Conservation (phyloP, 495 filamentous ascomycete genomes). For the Lasiosphaeria hispida region DNA sequence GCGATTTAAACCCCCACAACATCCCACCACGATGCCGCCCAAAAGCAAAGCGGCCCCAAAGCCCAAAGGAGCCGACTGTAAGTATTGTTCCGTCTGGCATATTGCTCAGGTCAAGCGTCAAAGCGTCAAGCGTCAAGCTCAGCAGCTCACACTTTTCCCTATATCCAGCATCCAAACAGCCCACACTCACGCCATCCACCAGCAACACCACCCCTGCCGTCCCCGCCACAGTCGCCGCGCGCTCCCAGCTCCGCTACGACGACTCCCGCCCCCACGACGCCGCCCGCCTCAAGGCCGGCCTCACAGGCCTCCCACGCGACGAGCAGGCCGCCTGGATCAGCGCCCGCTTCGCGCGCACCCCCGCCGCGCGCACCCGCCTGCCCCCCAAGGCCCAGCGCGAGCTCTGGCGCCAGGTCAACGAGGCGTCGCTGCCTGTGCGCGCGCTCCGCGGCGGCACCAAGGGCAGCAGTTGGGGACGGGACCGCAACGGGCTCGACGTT, state of each 20-base stretch:
- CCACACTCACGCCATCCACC: background rate
- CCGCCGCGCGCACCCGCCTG: constrained; percentile 24
- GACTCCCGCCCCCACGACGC: constrained; percentile 37
- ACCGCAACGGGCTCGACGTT: constrained; percentile 41
- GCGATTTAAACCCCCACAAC: constrained; percentile 8
- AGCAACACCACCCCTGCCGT: constrained; percentile 12
- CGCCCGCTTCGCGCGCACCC: constrained; percentile 31
- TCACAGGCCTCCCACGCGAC: constrained; percentile 34
- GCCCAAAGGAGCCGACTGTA: constrained; percentile 32
- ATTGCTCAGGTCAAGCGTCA: background rate
- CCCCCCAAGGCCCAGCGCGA: constrained; percentile 46
- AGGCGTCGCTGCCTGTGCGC: constrained; percentile 43
- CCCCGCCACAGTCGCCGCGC: constrained; percentile 36
- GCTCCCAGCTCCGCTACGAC: constrained; percentile 34
- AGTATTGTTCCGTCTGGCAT: background rate
- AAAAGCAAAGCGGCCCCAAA: constrained; percentile 31
- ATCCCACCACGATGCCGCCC: constrained; percentile 32
- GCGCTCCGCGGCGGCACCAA: constrained; percentile 27
- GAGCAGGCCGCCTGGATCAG: constrained; percentile 39
- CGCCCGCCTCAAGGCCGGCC: constrained; percentile 17
- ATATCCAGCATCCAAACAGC: constrained; percentile 5
- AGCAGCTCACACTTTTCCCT: background rate
- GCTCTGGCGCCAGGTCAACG: constrained; percentile 47
- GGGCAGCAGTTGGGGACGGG: constrained; percentile 41
- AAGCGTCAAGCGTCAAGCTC: background rate